These are phyloP conservation scores for Floccularia luteovirens DNA, from an alignment of 768 basidiomycete species.

Conservation along the genomic window DNA sequence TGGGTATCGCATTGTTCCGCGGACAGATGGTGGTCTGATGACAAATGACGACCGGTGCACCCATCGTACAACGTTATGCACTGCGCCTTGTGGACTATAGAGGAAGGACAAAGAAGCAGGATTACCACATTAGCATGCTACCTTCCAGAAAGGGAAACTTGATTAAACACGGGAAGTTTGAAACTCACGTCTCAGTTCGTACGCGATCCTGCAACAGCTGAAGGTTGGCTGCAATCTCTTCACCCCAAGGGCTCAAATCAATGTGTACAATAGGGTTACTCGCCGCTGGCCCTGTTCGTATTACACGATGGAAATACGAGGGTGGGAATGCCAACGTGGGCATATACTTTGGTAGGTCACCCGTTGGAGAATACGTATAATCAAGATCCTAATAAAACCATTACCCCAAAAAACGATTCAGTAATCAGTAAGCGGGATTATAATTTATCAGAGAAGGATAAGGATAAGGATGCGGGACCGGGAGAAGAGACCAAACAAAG, in stretches of 20 bases:
- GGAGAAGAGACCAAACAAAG: constrained; percentile 2
- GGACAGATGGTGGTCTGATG: constrained; percentile 40
- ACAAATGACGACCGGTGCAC: constrained; percentile 74
- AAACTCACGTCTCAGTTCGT: constrained; percentile 71
- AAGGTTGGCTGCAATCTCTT: constrained; percentile 65
- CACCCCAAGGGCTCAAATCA: constrained; percentile 73
- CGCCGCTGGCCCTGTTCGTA: constrained; percentile 49
- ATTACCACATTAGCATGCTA: constrained; percentile 4
- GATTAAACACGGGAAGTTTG: not conserved
- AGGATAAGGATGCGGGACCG: constrained; percentile 6
- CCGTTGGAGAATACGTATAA: constrained; percentile 68
- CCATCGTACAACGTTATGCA: constrained; percentile 83
- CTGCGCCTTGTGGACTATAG: constrained; percentile 73
- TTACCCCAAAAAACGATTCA: too few species aligned
- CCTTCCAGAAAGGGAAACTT: constrained; percentile 4
- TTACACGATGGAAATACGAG: constrained; percentile 84
- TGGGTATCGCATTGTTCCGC: constrained; percentile 17
- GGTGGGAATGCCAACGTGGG: constrained; percentile 78
- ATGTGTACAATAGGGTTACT: constrained; percentile 63
- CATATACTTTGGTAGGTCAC: constrained; percentile 75
- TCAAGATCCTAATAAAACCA: constrained; percentile 74
- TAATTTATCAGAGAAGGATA: too few species aligned
- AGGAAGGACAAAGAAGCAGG: too few species aligned
- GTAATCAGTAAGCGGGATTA: too few species aligned
- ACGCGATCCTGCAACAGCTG: constrained; percentile 74